phyloP scores from a whole-genome alignment of 495 filamentous ascomycete genomes.

The Daldinia concentrica region DNA sequence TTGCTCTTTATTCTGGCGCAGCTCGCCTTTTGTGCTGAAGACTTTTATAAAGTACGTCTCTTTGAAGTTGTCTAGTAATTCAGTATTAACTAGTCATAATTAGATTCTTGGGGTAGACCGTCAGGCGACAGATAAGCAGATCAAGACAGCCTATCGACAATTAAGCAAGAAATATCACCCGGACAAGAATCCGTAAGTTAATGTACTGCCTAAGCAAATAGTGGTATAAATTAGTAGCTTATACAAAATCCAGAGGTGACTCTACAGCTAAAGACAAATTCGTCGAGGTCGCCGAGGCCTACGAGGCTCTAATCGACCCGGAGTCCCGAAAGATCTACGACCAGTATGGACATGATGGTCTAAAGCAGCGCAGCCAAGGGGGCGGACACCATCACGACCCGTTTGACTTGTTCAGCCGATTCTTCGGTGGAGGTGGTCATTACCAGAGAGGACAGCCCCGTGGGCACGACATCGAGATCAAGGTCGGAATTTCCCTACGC shows the following conservation, averaged over 20 bases:
- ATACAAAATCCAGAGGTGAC: conserved; percentile 66
- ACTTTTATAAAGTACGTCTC: conserved; percentile 83
- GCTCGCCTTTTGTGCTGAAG: conserved; percentile 64
- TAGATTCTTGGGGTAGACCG: conserved; percentile 83
- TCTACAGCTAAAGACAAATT: conserved; percentile 87
- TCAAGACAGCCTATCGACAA: conserved; percentile 94
- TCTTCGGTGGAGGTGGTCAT: conserved; percentile 92
- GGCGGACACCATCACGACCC: conserved; percentile 79
- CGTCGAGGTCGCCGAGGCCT: conserved; percentile 93
- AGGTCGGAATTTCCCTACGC: conserved; percentile 79
- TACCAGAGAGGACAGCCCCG: conserved; percentile 80
- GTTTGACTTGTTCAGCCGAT: conserved; percentile 95
- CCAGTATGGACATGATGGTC: conserved; percentile 90
- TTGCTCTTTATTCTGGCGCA: conserved; percentile 58
- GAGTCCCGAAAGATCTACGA: conserved; percentile 93
- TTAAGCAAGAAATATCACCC: conserved; percentile 97
- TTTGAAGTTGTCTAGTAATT: conserved; percentile 3
- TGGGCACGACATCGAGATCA: conserved; percentile 91
- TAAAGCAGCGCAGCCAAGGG: conserved; percentile 82
- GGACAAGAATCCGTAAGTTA: conserved; percentile 94
- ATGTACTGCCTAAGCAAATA: conserved; percentile 7
- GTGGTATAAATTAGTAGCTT: conserved; percentile 6
- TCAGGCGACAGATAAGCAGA: conserved; percentile 84
- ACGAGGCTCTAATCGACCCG: conserved; percentile 87
- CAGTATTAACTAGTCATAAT: conserved; percentile 21